Evolutionary conservation across 768 basidiomycete genomes (phyloP).

Genomic region (Macrolepiota fuliginosa): DNA sequence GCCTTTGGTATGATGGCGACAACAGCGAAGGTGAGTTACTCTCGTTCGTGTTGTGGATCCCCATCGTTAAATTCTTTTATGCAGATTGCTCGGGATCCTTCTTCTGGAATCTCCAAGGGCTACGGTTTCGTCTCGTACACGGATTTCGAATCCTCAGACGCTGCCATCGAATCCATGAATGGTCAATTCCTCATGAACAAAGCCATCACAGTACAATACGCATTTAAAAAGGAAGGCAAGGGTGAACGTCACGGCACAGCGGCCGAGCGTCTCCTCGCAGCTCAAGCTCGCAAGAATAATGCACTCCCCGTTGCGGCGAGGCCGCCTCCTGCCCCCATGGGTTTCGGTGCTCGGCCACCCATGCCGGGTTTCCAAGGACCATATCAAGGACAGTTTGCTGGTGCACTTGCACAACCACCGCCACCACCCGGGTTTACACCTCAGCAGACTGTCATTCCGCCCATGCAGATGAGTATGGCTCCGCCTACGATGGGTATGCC

Average conservation of each 20-base stretch:
- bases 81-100: conserved; percentile 90
- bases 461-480: conserved; percentile 42
- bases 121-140: conserved; percentile 98
- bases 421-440: conserved; percentile 80
- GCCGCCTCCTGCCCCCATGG: conserved; percentile 73
- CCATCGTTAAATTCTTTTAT: not conserved
- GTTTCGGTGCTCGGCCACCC: conserved; percentile 64
- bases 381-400: conserved; percentile 93
- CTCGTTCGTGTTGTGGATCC: conserved; percentile 10
- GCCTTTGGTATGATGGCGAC: conserved; percentile 93
- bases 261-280: conserved; percentile 93
- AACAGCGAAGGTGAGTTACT: conserved; percentile 70
- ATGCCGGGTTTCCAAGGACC: conserved; percentile 73
- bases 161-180: conserved; percentile 96
- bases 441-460: conserved; percentile 64
- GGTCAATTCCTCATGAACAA: conserved; percentile 98
- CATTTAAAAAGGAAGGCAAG: conserved; percentile 99
- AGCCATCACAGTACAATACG: conserved; percentile 94
- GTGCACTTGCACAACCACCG: conserved; percentile 77
- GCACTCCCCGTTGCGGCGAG: conserved; percentile 77
- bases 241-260: conserved; percentile 96
- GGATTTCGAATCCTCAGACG: conserved; percentile 96
- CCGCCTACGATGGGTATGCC: conserved; percentile 32
- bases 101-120: conserved; percentile 85
- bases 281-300: conserved; percentile 95